Conservation (phyloP, 2,329 filamentous ascomycete species). For the Lecanosticta acicola region DNA sequence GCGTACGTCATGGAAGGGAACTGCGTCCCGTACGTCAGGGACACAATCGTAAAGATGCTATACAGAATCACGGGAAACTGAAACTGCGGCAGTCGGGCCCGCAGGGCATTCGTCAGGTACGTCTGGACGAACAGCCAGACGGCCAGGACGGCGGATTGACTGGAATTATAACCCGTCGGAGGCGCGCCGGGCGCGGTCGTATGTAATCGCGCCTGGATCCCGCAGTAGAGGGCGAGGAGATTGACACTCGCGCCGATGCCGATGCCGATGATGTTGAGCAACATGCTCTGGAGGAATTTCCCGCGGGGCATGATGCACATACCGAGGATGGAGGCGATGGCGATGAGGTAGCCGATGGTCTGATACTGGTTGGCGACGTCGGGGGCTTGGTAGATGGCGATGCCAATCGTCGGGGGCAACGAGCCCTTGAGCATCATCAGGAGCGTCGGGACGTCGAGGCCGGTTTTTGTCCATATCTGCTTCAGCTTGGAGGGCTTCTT, state of each 20-base stretch:
- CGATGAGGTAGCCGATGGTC: slow-evolving; percentile 57
- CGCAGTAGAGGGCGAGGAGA: slow-evolving; percentile 59
- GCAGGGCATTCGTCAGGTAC: slow-evolving; percentile 59
- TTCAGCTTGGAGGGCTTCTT: slow-evolving; percentile 23
- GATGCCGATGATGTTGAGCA: slow-evolving; percentile 53
- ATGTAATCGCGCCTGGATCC: slow-evolving; percentile 59
- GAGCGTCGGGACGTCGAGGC: slow-evolving; percentile 28
- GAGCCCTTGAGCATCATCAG: slow-evolving; percentile 33
- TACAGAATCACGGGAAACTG: slow-evolving; percentile 65
- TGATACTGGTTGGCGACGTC: slow-evolving; percentile 47
- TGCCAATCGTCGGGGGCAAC: slow-evolving; percentile 31
- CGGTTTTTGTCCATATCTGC: slow-evolving; percentile 27
- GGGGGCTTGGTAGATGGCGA: slow-evolving; percentile 41
- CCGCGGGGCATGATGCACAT: slow-evolving; percentile 63
- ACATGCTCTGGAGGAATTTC: slow-evolving; percentile 39
- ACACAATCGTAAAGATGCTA: slow-evolving; percentile 61
- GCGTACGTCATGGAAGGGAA: slow-evolving; percentile 53
- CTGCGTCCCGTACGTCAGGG: slow-evolving; percentile 56
- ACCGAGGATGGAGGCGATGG: slow-evolving; percentile 59
- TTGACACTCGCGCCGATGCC: slow-evolving; percentile 56
- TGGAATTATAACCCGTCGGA: slow-evolving; percentile 58
- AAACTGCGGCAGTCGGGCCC: slow-evolving; percentile 61
- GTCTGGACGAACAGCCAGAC: slow-evolving; percentile 68
- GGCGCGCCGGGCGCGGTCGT: slow-evolving; percentile 38
- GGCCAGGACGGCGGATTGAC: slow-evolving; percentile 63